Percentiles rank a stretch among this genome's conserved stretches.
Conservation (phyloP, 768 basidiomycete genomes). For the Symmetrospora coprosmae region DNA sequence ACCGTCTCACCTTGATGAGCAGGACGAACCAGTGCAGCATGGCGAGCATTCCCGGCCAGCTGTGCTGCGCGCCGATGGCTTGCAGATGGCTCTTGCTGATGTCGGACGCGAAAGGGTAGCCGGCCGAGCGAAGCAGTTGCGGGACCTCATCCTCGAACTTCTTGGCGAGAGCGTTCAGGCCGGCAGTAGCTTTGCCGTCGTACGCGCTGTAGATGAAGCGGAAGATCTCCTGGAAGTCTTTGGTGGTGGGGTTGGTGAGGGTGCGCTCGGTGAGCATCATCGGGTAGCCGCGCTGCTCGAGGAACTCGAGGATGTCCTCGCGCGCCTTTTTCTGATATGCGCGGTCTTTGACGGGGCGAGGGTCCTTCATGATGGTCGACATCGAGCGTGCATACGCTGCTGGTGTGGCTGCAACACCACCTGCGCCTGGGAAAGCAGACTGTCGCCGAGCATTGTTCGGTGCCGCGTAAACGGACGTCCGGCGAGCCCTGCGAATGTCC, state of each 20-base stretch:
- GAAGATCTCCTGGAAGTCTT: conserved; percentile 75
- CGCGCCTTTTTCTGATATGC: conserved; percentile 14
- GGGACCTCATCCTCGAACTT: conserved; percentile 73
- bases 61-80: conserved; percentile 73
- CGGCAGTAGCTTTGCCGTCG: conserved; percentile 42
- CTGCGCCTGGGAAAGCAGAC: conserved; percentile 7
- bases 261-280: conserved; percentile 44
- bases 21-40: conserved; percentile 86
- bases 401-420: neutral
- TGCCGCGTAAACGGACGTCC: conserved; percentile 17
- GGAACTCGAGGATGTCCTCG: conserved; percentile 28
- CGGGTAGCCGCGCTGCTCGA: conserved; percentile 24
- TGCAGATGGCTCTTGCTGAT: conserved; percentile 76
- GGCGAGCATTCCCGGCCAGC: conserved; percentile 80
- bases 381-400: conserved; percentile 3
- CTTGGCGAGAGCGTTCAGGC: conserved; percentile 31
- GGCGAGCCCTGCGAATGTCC: conserved; percentile 1
- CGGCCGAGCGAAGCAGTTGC: conserved; percentile 54
- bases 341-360: conserved; percentile 19
- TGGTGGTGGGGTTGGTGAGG: conserved; percentile 62
- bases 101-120: conserved; percentile 65
- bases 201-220: conserved; percentile 55
- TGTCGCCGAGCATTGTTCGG: conserved; percentile 5
- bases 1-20: conserved; percentile 53
- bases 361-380: conserved; percentile 18